phyloP scores from a whole-genome alignment of 2,329 filamentous ascomycete species.

The Pseudogymnoascus sp. region DNA sequence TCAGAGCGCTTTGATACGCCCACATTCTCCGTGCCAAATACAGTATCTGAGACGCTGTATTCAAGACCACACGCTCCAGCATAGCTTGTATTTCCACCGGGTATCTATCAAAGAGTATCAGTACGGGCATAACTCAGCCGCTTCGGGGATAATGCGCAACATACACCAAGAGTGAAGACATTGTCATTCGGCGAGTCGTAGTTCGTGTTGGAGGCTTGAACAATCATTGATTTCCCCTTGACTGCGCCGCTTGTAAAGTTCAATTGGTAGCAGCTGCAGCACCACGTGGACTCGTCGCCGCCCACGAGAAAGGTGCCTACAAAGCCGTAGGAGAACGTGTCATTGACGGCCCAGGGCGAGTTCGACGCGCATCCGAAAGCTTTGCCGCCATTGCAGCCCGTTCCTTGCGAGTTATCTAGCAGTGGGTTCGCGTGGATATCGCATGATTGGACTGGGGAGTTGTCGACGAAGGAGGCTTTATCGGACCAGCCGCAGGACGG shows the following conservation, averaged over 20 bases:
- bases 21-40: not conserved
- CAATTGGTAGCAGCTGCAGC: constrained; percentile 53
- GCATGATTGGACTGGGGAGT: constrained; percentile 47
- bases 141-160: constrained; percentile 15
- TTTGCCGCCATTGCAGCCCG: constrained; percentile 47
- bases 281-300: constrained; percentile 39
- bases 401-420: constrained; percentile 39
- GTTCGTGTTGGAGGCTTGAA: constrained; percentile 55
- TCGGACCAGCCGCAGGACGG: constrained; percentile 55
- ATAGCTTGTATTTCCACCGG: not conserved
- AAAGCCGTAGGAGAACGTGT: constrained; percentile 46
- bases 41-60: not conserved
- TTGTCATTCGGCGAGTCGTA: constrained; percentile 47
- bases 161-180: constrained; percentile 42
- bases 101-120: not conserved
- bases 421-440: constrained; percentile 48
- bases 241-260: constrained; percentile 50
- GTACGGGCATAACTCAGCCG: not conserved
- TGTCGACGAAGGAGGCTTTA: constrained; percentile 44
- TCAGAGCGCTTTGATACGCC: not conserved
- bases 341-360: constrained; percentile 44
- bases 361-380: constrained; percentile 49
- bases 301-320: constrained; percentile 43
- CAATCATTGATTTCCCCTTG: constrained; percentile 50
- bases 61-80: not conserved